A percentile compares a stretch with the other conserved stretches of the same genome.
These are phyloP conservation scores for Oxytropis ochrocephala DNA, from an alignment of 306 rosid species.

Conservation along the genomic window DNA sequence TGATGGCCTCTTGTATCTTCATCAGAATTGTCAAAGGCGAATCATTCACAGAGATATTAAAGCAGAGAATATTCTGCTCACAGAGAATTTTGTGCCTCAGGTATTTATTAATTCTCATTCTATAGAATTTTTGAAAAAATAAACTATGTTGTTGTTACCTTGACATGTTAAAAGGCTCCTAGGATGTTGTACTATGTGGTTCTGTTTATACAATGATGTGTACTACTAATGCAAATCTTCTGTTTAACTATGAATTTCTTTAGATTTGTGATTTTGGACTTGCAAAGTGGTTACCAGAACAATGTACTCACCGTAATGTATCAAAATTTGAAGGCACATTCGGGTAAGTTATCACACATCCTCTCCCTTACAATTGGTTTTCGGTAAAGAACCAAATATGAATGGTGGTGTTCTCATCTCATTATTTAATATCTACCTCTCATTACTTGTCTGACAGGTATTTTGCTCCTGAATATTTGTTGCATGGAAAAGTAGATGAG, in stretches of 20 bases:
- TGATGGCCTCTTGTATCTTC: conserved; percentile 73
- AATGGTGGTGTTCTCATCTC: background rate
- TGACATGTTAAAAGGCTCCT: background rate
- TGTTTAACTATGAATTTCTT: conserved; percentile 9
- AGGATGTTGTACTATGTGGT: background rate
- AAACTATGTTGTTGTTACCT: background rate
- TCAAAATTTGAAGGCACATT: conserved; percentile 83
- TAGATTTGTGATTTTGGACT: conserved; percentile 97
- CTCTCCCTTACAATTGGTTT: no score
- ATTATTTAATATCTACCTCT: background rate
- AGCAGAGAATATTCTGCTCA: conserved; percentile 68
- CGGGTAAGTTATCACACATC: conserved; percentile 60
- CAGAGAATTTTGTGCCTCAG: conserved; percentile 74
- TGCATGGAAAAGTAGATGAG: conserved; percentile 72
- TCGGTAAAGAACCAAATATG: no score
- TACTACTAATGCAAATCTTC: no score
- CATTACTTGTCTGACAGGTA: conserved; percentile 43
- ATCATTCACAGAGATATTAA: conserved; percentile 85
- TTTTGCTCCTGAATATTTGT: conserved; percentile 83
- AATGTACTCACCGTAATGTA: conserved; percentile 54
- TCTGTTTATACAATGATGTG: background rate
- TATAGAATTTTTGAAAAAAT: background rate
- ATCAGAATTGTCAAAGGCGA: conserved; percentile 60
- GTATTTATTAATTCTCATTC: conserved; percentile 30
- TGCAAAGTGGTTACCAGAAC: conserved; percentile 80